Evolutionary conservation across 371 early-diverging fungal species (phyloP), one percentile per base, ranked within the genome.

Genomic region (Mortierella sp.): DNA sequence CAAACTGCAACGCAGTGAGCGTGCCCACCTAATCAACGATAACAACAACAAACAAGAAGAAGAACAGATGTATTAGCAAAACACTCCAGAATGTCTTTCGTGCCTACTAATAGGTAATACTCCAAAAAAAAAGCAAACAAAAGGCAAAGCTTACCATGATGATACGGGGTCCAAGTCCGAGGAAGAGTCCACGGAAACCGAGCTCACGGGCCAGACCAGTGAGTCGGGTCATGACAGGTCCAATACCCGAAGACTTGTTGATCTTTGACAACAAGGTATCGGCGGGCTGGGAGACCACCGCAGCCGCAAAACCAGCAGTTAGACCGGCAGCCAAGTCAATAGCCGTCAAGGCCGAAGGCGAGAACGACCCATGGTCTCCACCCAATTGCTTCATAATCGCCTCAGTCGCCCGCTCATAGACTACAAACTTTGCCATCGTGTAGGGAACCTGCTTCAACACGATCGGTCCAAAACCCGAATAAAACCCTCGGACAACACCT

Each of bases 201-300:
- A 93, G 85, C 44, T 92, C 89, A 41, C 86, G 85, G 16, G 89
- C 81, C 67, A 93, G 77, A 26, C 64, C 40, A 34, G 85, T 67
- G 24, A 92, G 85, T 48, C 91, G 89, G 53, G 90, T 88, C 65
- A 85, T 87, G 73, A 89, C 85, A 53, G 90, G 88, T 40, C 90
- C 85, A 64, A 77, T 85, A 65, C 88, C 89, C 41, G 87, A 86
- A 40, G 86, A 61, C 85, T 90, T 91, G 88, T 94, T 93, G 71
- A 98, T 90, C 89, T 96, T 94, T 71, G 98, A 97, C 61, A 97
- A 91, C 63, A 97, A 86, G 0, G 97, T 95, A 88, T 98, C 98
- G 73, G 99, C 98, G 19, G 99, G 98, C 86, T 98, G 98, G 22
- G 97, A 97, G 50, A 98, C 93, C 73, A 97, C 91, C 66, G 99